phyloP scores from a whole-genome alignment of 192 early-diverging fungal genomes.

The Coemansia asiatica region DNA sequence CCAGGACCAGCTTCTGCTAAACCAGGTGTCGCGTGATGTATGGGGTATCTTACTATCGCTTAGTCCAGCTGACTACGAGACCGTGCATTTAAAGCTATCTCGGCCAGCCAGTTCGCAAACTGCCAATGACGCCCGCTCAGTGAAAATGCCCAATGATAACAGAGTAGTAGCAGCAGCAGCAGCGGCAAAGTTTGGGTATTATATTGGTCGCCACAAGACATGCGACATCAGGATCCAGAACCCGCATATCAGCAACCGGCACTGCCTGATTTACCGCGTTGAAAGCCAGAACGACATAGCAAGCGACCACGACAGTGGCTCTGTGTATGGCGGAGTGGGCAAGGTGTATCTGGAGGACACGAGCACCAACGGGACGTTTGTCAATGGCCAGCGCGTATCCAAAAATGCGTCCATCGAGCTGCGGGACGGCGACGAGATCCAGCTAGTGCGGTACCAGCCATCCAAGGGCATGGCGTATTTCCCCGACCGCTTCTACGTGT shows the following conservation, averaged over 20 bases:
- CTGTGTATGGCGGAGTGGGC: not conserved
- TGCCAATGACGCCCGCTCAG: not conserved
- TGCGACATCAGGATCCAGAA: constrained; percentile 55
- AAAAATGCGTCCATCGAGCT: constrained; percentile 58
- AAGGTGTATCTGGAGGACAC: constrained; percentile 52
- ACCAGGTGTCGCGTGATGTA: constrained; percentile 46
- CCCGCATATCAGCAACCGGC: constrained; percentile 56
- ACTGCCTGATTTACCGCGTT: constrained; percentile 56
- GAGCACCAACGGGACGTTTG: constrained; percentile 72
- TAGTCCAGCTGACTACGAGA: constrained; percentile 52
- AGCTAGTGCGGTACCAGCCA: constrained; percentile 58
- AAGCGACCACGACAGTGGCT: constrained; percentile 3
- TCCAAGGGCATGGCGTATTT: constrained; percentile 45
- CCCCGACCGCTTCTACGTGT: constrained; percentile 48
- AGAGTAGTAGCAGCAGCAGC: not conserved
- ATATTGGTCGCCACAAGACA: constrained; percentile 54
- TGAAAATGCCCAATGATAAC: not conserved
- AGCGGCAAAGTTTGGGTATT: constrained; percentile 44
- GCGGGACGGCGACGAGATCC: constrained; percentile 62
- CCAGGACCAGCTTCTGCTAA: constrained; percentile 52
- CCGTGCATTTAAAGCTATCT: constrained; percentile 46
- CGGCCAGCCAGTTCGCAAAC: constrained; percentile 6
- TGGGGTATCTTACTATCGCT: constrained; percentile 57
- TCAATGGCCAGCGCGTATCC: constrained; percentile 61
- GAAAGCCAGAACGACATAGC: constrained; percentile 21